Evolutionary conservation across 2,329 filamentous ascomycete genomes (phyloP).

Genomic region (Talaromyces piceae): DNA sequence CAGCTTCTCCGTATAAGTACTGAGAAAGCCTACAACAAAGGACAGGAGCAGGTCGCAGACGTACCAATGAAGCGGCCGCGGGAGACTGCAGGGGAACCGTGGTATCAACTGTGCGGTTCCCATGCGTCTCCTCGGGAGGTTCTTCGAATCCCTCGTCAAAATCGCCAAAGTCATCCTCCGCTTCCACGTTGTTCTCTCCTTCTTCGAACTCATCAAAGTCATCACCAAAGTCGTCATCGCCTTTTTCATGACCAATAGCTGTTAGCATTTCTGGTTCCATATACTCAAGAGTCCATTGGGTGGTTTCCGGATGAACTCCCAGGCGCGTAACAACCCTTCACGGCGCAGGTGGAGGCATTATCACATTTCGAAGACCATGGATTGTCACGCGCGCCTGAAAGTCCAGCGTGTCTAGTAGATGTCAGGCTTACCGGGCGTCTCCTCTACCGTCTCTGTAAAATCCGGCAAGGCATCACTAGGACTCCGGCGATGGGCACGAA

Average conservation of each 20-base stretch:
- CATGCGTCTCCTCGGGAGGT: constrained; percentile 24
- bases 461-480: constrained; percentile 39
- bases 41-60: constrained; percentile 20
- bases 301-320: not conserved
- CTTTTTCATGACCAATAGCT: constrained; percentile 50
- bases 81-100: constrained; percentile 18
- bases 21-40: not conserved
- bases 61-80: constrained; percentile 37
- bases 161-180: constrained; percentile 53
- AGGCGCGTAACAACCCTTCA: constrained; percentile 28
- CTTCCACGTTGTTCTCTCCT: constrained; percentile 40
- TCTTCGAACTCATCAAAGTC: constrained; percentile 48
- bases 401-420: constrained; percentile 20
- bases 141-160: constrained; percentile 62
- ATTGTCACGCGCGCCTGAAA: constrained; percentile 53
- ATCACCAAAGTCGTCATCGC: constrained; percentile 62
- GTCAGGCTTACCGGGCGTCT: constrained; percentile 50
- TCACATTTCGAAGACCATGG: constrained; percentile 51
- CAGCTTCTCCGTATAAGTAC: constrained; percentile 19
- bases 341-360: constrained; percentile 42
- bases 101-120: not conserved
- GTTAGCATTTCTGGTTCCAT: constrained; percentile 15
- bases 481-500: constrained; percentile 32
- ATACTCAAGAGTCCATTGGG: constrained; percentile 6
- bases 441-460: constrained; percentile 34